phyloP scores from a whole-genome alignment of 2,329 filamentous ascomycete genomes.

The Grosmannia huntii region DNA sequence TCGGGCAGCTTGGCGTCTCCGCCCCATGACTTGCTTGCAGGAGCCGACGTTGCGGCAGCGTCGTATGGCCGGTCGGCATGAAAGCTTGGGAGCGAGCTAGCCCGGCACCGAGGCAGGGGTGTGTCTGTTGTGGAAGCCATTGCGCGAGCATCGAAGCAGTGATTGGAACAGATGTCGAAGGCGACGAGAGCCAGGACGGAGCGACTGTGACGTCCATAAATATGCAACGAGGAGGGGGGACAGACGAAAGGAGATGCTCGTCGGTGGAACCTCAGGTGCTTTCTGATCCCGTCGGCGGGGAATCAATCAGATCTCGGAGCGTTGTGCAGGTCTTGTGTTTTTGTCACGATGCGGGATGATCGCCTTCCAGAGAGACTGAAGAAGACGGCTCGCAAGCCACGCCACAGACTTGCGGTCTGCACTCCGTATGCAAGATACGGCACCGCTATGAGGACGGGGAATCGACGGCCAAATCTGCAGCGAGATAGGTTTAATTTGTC shows the following conservation, averaged over 20 bases:
- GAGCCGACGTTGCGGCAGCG: background rate
- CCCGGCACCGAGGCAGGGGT: background rate
- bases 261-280: background rate
- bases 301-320: background rate
- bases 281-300: background rate
- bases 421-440: background rate
- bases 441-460: background rate
- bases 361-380: background rate
- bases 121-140: background rate
- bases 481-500: background rate
- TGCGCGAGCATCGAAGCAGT: background rate
- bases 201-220: background rate
- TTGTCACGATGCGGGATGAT: background rate
- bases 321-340: background rate
- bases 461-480: background rate
- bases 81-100: background rate
- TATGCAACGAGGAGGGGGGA: background rate
- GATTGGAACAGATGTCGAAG: background rate
- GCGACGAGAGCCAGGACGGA: background rate
- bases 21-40: background rate
- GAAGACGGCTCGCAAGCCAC: background rate
- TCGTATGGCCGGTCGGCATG: background rate
- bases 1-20: conserved; percentile 5
- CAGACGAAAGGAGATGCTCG: background rate
- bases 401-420: background rate